A percentile compares a stretch with the other conserved stretches of the same genome.
These are phyloP conservation scores for Nakazawaea molendinolei DNA, from an alignment of 805 yeast genomes.

Conservation along the genomic window DNA sequence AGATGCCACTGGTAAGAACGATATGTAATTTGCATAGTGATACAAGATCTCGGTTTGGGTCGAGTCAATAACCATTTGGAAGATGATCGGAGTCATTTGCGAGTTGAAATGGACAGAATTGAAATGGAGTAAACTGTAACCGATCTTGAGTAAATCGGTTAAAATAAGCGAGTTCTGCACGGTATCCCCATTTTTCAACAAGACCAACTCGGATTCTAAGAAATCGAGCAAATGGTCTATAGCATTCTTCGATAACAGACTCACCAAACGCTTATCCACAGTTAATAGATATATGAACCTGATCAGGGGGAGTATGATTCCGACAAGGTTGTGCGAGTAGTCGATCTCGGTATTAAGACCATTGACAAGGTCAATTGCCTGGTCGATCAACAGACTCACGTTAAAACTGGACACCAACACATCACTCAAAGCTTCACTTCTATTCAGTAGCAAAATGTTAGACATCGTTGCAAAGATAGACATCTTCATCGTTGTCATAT, in stretches of 20 bases:
- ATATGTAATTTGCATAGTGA: slow-evolving; percentile 8
- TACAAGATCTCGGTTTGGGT: neutral
- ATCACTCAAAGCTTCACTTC: neutral
- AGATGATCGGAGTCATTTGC: too few relatives aligned
- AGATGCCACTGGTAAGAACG: slow-evolving; percentile 5
- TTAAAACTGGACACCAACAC: neutral
- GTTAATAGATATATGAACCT: slow-evolving; percentile 6
- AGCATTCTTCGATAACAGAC: neutral
- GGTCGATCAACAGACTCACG: neutral
- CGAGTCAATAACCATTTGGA: neutral
- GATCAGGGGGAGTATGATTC: slow-evolving; percentile 1
- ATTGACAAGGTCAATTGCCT: neutral
- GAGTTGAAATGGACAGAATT: neutral
- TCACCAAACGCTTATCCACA: slow-evolving; percentile 4
- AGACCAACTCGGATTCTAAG: neutral
- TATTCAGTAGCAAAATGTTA: slow-evolving; percentile 4
- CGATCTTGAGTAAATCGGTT: slow-evolving; percentile 5
- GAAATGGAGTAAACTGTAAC: slow-evolving; percentile 5
- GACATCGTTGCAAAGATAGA: slow-evolving; percentile 8
- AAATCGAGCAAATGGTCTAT: neutral
- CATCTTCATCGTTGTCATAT: neutral
- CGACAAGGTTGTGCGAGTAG: slow-evolving; percentile 1
- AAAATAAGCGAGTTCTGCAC: neutral
- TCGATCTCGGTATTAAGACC: neutral
- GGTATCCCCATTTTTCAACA: neutral